Evolutionary conservation across 2,329 filamentous ascomycete genomes (phyloP).

Genomic region (Paecilomyces sp.): DNA sequence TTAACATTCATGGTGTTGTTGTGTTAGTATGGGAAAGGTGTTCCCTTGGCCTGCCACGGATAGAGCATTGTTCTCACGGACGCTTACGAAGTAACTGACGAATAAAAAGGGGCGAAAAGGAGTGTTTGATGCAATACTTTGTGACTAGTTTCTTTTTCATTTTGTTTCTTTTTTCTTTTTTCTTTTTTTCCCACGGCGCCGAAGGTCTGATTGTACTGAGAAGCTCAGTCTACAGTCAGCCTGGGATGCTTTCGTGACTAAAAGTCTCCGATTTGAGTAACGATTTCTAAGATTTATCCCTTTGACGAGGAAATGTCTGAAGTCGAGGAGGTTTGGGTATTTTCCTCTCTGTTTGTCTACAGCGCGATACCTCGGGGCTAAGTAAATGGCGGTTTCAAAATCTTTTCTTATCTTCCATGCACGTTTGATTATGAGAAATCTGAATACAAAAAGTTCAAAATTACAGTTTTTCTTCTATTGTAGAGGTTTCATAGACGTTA

Average conservation of each 20-base stretch:
- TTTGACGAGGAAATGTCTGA: background rate
- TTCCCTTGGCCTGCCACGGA: background rate
- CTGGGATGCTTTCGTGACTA: background rate
- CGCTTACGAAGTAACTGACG: background rate
- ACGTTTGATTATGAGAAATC: background rate
- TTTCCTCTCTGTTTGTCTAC: background rate
- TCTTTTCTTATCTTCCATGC: background rate
- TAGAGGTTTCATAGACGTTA: too few species aligned
- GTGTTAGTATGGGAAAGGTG: background rate
- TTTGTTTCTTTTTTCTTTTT: background rate
- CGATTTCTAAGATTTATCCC: background rate
- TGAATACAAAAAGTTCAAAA: background rate
- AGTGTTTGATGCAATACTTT: background rate
- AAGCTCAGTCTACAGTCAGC: background rate
- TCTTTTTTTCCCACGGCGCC: background rate
- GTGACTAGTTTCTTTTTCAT: background rate
- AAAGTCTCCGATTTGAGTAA: background rate
- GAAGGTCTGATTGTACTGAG: background rate
- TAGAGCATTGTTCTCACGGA: background rate
- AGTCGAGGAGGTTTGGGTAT: background rate
- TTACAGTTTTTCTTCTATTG: background rate
- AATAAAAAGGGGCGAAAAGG: background rate
- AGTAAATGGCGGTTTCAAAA: background rate
- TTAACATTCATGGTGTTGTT: background rate
- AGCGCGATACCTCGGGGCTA: background rate